Conservation (phyloP, 371 early-diverging fungal genomes). For the Syncephalastrum racemosum region DNA sequence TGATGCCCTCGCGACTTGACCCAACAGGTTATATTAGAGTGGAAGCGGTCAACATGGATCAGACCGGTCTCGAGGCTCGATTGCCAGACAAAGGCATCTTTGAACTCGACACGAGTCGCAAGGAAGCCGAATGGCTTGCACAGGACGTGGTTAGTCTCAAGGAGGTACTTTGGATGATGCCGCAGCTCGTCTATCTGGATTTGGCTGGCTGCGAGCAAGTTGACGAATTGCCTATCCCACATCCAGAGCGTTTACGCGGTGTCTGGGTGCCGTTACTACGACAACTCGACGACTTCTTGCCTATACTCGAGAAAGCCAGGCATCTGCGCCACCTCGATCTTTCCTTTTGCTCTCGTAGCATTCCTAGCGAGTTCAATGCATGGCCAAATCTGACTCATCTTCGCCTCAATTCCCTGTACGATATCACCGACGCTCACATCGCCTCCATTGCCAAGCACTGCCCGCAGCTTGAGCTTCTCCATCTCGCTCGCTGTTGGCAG, state of each 20-base stretch:
- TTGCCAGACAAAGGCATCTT: conserved; percentile 25
- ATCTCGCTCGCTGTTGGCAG: conserved; percentile 44
- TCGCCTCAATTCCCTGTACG: conserved; percentile 34
- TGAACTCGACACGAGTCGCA: conserved; percentile 35
- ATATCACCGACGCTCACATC: conserved; percentile 25
- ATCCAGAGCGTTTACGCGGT: not conserved
- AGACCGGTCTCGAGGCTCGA: conserved; percentile 33
- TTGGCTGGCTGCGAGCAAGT: conserved; percentile 38
- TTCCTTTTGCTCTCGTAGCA: conserved; percentile 18
- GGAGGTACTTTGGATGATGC: not conserved
- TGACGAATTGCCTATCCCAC: conserved; percentile 5
- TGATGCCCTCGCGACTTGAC: conserved; percentile 23
- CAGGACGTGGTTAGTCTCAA: too few relatives aligned
- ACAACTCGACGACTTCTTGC: too few relatives aligned
- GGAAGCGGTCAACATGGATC: conserved; percentile 23
- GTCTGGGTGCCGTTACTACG: too few relatives aligned
- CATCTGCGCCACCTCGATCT: conserved; percentile 22
- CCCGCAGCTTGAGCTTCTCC: conserved; percentile 28
- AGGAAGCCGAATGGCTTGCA: conserved; percentile 43
- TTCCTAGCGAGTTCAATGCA: not conserved
- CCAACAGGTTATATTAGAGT: conserved; percentile 32
- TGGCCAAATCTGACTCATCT: conserved; percentile 31
- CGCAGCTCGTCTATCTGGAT: conserved; percentile 27
- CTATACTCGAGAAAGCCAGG: too few relatives aligned
- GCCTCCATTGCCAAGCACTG: conserved; percentile 24